Conservation (phyloP, 202 grass and related monocot species). For the Miscanthus sacchariflorus region DNA sequence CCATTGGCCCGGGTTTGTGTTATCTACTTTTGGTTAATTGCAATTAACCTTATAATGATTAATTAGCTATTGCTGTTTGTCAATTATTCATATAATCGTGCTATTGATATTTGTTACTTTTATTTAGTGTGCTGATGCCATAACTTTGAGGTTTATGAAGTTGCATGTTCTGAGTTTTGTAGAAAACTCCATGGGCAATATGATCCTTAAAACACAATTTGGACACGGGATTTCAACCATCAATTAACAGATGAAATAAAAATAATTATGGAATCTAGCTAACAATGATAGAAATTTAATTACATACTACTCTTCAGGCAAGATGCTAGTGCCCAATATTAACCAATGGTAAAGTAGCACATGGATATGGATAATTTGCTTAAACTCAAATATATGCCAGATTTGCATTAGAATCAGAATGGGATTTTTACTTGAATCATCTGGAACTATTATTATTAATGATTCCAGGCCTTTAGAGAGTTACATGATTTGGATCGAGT, state of each 20-base stretch:
- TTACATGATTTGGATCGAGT: background rate
- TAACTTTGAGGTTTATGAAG: conserved; percentile 15
- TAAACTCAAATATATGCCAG: background rate
- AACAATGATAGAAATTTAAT: background rate
- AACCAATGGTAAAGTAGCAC: background rate
- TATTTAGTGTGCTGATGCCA: conserved; percentile 1
- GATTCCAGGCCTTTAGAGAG: background rate
- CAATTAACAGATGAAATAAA: conserved; percentile 31
- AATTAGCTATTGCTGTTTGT: conserved; percentile 19
- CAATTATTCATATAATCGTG: background rate
- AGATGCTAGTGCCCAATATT: background rate
- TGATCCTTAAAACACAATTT: background rate
- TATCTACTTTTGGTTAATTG: background rate
- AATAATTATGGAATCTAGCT: background rate
- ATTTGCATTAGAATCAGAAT: background rate
- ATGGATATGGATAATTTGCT: background rate
- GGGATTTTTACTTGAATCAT: background rate
- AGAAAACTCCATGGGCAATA: background rate
- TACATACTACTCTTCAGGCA: background rate
- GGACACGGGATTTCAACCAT: background rate
- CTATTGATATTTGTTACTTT: conserved; percentile 16
- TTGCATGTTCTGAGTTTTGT: conserved; percentile 21
- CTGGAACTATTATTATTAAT: background rate
- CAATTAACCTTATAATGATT: background rate
- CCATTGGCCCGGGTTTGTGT: background rate